phyloP scores from a whole-genome alignment of 805 yeast genomes.

The Schwanniomyces vanrijiae region DNA sequence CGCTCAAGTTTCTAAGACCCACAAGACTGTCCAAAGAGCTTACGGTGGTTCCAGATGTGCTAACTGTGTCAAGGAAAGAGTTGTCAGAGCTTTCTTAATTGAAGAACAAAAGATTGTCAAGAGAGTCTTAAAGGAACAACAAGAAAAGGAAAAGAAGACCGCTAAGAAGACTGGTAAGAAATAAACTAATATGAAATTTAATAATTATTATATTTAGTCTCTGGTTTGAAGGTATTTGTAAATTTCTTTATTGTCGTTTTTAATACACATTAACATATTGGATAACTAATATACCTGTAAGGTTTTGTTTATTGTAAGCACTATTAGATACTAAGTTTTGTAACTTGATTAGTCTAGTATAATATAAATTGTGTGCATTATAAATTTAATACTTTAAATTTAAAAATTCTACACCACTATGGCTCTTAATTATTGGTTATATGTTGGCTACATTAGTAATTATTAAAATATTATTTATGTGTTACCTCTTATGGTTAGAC shows the following conservation, averaged over 20 bases:
- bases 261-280: constrained; percentile 4
- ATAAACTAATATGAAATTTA: constrained; percentile 4
- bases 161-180: constrained; percentile 13
- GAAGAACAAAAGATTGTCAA: constrained; percentile 99
- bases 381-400: too few relatives aligned
- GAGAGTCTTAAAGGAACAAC: constrained; percentile 97
- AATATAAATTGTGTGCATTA: too few relatives aligned
- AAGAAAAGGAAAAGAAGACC: constrained; percentile 75
- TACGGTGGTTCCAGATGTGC: constrained; percentile 99
- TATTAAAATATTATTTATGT: too few relatives aligned
- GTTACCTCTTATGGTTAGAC: too few relatives aligned
- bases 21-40: constrained; percentile 98
- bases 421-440: too few relatives aligned
- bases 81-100: constrained; percentile 98
- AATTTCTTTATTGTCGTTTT: constrained; percentile 3
- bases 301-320: too few relatives aligned
- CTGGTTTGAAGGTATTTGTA: constrained; percentile 3
- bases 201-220: constrained; percentile 5
- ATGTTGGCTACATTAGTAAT: too few relatives aligned
- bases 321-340: too few relatives aligned
- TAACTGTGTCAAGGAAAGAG: constrained; percentile 98
- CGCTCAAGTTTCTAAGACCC: constrained; percentile 92
- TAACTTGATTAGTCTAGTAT: too few relatives aligned
- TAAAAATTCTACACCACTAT: too few relatives aligned
- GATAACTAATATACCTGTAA: neutral